These are phyloP conservation scores for Pythium vanterpoolii DNA, from an alignment of 352 stramenopile genomes.

Conservation along the genomic window DNA sequence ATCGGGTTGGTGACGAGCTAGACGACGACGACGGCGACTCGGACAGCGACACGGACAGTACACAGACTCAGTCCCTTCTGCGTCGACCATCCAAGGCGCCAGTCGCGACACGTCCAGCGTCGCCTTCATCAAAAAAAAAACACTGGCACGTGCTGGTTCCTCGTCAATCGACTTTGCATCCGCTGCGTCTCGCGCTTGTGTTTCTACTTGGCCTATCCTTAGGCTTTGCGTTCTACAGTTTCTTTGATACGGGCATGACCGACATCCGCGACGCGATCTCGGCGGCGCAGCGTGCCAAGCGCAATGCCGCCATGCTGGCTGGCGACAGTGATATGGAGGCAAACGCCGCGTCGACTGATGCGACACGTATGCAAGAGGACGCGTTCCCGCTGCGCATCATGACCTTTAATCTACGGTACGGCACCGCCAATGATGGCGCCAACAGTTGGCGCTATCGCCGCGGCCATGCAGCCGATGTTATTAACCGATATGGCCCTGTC, in stretches of 20 bases:
- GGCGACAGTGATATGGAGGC: neutral
- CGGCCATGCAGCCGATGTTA: conserved; percentile 32
- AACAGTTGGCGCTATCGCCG: conserved; percentile 34
- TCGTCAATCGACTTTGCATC: neutral
- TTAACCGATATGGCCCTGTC: conserved; percentile 31
- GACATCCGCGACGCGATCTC: conserved; percentile 5
- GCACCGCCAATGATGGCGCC: conserved; percentile 23
- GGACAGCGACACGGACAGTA: neutral
- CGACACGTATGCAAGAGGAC: neutral
- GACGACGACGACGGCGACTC: neutral
- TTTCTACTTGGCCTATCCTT: conserved; percentile 3
- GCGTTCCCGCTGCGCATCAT: conserved; percentile 28
- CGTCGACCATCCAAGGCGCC: neutral
- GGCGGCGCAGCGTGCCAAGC: conserved; percentile 1
- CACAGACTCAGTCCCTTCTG: conserved; percentile 1
- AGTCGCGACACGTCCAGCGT: neutral
- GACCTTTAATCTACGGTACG: conserved; percentile 41
- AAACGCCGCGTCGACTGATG: neutral
- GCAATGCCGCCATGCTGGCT: neutral
- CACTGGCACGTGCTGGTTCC: neutral
- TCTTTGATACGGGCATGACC: conserved; percentile 9
- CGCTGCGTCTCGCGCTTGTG: neutral
- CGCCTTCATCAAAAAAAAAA: neutral
- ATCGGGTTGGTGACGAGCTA: neutral
- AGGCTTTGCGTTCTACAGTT: conserved; percentile 3